These are phyloP conservation scores for Paraconiothyrium sp. DNA, from an alignment of 2,329 filamentous ascomycete species.

Conservation along the genomic window DNA sequence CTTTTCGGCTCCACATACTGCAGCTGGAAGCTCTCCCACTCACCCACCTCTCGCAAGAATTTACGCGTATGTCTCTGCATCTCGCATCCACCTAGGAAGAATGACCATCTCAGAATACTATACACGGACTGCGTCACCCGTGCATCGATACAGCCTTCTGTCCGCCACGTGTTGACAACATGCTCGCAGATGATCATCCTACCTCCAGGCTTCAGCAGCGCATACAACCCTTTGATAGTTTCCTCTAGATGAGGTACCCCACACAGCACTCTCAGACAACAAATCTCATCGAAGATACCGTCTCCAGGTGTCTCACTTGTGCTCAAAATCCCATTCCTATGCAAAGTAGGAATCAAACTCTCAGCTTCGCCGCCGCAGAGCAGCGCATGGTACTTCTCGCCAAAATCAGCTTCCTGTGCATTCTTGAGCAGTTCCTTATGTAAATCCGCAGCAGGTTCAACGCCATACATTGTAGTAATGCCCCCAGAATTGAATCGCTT, in stretches of 20 bases:
- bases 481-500: constrained; percentile 54
- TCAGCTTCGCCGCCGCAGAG: constrained; percentile 58
- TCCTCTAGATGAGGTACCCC: constrained; percentile 60
- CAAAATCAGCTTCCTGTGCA: constrained; percentile 54
- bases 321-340: constrained; percentile 53
- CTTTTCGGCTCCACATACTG: constrained; percentile 46
- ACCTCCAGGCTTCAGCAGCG: constrained; percentile 63
- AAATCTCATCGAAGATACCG: constrained; percentile 64
- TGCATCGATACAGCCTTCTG: constrained; percentile 56
- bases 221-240: constrained; percentile 59
- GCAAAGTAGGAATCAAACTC: constrained; percentile 57
- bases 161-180: constrained; percentile 61
- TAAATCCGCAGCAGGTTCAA: constrained; percentile 62
- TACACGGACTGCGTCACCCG: constrained; percentile 58
- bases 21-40: constrained; percentile 62
- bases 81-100: constrained; percentile 62
- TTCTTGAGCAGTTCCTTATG: constrained; percentile 56
- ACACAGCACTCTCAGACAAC: constrained; percentile 65
- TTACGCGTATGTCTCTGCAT: constrained; percentile 60
- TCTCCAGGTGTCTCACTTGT: constrained; percentile 34
- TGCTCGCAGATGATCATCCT: constrained; percentile 66
- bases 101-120: constrained; percentile 59
- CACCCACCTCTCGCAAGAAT: constrained; percentile 55
- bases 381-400: constrained; percentile 60
- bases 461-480: constrained; percentile 62